Conservation (phyloP, 2,329 filamentous ascomycete genomes). For the Hirsutella minnesotensis region DNA sequence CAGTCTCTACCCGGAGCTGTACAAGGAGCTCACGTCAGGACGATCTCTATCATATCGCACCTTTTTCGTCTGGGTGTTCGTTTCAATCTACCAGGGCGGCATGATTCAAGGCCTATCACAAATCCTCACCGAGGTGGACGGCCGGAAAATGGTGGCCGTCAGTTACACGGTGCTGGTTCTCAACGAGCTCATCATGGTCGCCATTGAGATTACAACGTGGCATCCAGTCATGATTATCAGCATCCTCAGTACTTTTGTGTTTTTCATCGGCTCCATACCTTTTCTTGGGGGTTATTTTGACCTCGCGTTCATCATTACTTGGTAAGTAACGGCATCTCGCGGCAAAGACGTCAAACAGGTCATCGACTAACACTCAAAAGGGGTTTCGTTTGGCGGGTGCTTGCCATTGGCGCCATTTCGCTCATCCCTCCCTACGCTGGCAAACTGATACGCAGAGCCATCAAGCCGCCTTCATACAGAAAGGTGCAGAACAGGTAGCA, state of each 20-base stretch:
- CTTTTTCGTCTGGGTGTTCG: constrained; percentile 93
- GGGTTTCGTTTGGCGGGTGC: constrained; percentile 81
- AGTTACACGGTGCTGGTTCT: constrained; percentile 85
- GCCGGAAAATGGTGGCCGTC: constrained; percentile 70
- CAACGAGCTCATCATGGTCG: constrained; percentile 96
- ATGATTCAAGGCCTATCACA: constrained; percentile 94
- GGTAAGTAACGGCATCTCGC: constrained; percentile 29
- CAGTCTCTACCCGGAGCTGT: constrained; percentile 91
- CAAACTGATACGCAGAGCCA: constrained; percentile 72
- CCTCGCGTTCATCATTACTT: constrained; percentile 61
- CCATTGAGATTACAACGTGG: constrained; percentile 93
- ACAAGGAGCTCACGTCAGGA: constrained; percentile 90
- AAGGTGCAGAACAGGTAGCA: constrained; percentile 70
- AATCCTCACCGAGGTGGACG: constrained; percentile 68
- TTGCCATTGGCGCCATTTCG: constrained; percentile 67
- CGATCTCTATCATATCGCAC: constrained; percentile 81
- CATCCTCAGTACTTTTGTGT: constrained; percentile 67
- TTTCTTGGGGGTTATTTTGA: constrained; percentile 89
- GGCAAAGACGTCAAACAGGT: not conserved
- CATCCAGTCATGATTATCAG: constrained; percentile 82
- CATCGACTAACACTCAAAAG: constrained; percentile 22
- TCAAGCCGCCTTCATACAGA: constrained; percentile 87
- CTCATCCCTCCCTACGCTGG: constrained; percentile 78
- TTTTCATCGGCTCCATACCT: constrained; percentile 76
- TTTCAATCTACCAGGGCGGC: constrained; percentile 88